These are phyloP conservation scores for Monosporascus sp. DNA, from an alignment of 2,329 filamentous ascomycete genomes.

Conservation along the genomic window DNA sequence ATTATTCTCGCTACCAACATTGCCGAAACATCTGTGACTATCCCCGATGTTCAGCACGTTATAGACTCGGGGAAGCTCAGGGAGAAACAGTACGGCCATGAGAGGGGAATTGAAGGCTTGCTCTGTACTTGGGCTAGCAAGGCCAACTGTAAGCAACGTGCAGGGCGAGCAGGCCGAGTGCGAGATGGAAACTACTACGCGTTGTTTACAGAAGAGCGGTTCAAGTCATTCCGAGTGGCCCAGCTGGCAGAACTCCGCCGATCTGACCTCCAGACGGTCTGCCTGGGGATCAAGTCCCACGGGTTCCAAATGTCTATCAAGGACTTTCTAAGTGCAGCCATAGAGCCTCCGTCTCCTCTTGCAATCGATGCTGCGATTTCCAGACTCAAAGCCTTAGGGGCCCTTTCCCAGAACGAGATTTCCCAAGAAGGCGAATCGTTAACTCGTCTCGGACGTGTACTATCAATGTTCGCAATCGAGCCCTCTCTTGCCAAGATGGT, in stretches of 20 bases:
- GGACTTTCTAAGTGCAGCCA: conserved; percentile 35
- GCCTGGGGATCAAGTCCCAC: conserved; percentile 37
- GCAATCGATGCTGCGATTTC: conserved; percentile 33
- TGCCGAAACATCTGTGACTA: conserved; percentile 45
- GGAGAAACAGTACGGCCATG: conserved; percentile 35
- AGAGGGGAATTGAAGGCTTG: conserved; percentile 31
- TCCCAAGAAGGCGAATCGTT: conserved; percentile 17
- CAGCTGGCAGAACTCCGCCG: conserved; percentile 36
- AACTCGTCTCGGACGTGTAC: conserved; percentile 40
- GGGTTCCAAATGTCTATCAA: conserved; percentile 32
- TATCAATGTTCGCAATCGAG: conserved; percentile 36
- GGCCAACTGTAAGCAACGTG: conserved; percentile 41
- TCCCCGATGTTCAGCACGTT: conserved; percentile 46
- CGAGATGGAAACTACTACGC: conserved; percentile 44
- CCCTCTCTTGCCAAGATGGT: conserved; percentile 44
- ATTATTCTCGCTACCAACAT: conserved; percentile 47
- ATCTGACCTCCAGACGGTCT: conserved; percentile 37
- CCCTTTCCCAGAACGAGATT: conserved; percentile 34
- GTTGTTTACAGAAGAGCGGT: conserved; percentile 31
- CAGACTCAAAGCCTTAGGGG: conserved; percentile 33
- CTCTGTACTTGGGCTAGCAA: conserved; percentile 40
- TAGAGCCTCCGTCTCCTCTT: conserved; percentile 36
- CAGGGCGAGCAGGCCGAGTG: conserved; percentile 44
- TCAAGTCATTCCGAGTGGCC: conserved; percentile 18
- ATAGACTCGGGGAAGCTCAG: conserved; percentile 38